Base-by-base conservation (phyloP, 345 rosid species). In the Erodium maritimum region DNA sequence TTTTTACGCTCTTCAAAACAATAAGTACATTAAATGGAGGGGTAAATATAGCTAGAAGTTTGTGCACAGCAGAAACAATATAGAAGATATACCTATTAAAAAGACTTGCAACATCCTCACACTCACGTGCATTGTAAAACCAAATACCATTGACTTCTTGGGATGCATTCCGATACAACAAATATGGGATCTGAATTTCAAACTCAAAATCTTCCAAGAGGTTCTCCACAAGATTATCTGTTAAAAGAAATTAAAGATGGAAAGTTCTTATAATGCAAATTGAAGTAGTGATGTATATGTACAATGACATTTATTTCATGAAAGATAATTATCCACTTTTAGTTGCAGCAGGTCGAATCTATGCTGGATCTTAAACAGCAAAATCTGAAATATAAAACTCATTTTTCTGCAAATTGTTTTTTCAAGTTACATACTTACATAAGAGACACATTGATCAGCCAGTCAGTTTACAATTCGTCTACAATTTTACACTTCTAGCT, bases 131-230 rank as follows among this genome's bases (percentile, higher is more conserved):
- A 70, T 75, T 79, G 66, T 75, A 82, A 68, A 82, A 82, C 85
- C 85, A 80, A 60, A 82, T 77, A 52, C 82, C 85, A 71, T 80
- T 82, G 58, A 82, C 88, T 51, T 77, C 88, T 72, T 82, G 81
- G 23, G 78, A 33, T 13, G 82, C 77, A 23, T 82, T 80, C 23
- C 83, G 68, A 60, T 79, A 82, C 50, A 82, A 52, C 62, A 82
- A 67, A 70, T 82, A 82, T 9, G 88, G 88, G 46, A 75, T 68
- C 64, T 82, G 85, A 57, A 79, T 61, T 67, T 82, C 82, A 56
- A 71, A 82, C 59, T 82, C 88, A 54, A 82, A 82, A 73, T 82
- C 85, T 37, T 77, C 82, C 52, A 82, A 59, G 19, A 79, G 76
- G 71, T 77, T 71, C 73, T 82, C 84, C 64, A 82, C 83, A 37